Base-by-base conservation (phyloP, 1,284 basidiomycete genomes). In the Cerioporus squamosus region DNA sequence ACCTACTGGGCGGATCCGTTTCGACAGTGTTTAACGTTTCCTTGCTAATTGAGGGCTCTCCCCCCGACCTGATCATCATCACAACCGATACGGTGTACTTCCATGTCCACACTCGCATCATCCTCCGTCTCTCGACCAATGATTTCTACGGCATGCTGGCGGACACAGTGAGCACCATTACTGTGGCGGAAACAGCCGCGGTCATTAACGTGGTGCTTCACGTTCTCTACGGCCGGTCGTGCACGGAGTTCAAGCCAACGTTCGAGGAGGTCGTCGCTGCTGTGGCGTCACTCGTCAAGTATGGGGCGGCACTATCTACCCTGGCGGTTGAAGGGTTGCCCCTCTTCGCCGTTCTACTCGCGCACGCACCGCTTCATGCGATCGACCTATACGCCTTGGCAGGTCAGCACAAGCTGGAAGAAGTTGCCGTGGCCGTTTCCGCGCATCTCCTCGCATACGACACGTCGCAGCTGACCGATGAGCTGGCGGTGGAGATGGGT, bases 381-480 rank as follows among this genome's bases (percentile, higher is more conserved):
- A 64, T 78, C 17, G 67, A 75, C 4, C 64, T 74, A 20, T 79
- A 75, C 62, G 68, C 76, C 1, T 56, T 75, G 24, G 76, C 77
- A 1, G 75, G 70, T 2, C 47, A 66, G 26, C 61, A 74, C 53
- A 61, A 64, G 39, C 66, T 78, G 17, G 64, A 71, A 24, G 66
- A 66, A 7, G 68, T 76, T 44, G 77, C 77, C 1, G 67, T 72
- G 5, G 60, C 70, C 7, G 63, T 70, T 22, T 77, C 76, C 42
- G 56, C 69, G 2, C 70, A 72, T 51, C 73, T 77, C 12, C 69
- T 78, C 6, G 64, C 72, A 20, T 68, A 67, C 46, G 46, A 68
- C 20, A 61, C 76, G 10, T 50, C 68, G 1, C 36, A 53, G 22
- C 55, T 79, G 38, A 67, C 72, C 1, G 76, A 79, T 57, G 71